These are phyloP conservation scores for Dendrothele bispora DNA, from an alignment of 768 basidiomycete species.

Conservation along the genomic window DNA sequence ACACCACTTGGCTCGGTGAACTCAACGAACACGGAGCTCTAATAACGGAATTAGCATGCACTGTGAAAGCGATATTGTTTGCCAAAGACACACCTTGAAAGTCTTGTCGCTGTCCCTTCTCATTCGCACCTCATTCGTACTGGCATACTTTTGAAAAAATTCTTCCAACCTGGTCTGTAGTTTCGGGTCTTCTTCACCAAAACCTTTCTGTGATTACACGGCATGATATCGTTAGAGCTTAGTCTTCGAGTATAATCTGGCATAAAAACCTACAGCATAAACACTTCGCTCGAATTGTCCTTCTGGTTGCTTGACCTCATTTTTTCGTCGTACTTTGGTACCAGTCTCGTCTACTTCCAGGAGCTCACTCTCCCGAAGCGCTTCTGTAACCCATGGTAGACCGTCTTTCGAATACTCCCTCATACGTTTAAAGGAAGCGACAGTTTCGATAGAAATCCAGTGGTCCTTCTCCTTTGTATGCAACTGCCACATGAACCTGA, in stretches of 20 bases:
- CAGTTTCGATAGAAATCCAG: slow-evolving; percentile 86
- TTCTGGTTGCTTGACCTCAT: slow-evolving; percentile 76
- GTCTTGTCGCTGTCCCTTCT: slow-evolving; percentile 79
- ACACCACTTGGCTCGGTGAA: slow-evolving; percentile 71
- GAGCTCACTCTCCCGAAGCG: slow-evolving; percentile 51
- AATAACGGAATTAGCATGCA: background rate
- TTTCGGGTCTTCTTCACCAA: slow-evolving; percentile 61
- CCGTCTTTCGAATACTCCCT: slow-evolving; percentile 63
- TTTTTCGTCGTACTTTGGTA: slow-evolving; percentile 70
- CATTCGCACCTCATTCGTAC: slow-evolving; percentile 83
- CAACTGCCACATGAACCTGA: slow-evolving; percentile 93
- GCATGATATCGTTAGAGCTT: background rate
- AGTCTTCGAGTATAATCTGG: background rate
- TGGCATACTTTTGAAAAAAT: slow-evolving; percentile 79
- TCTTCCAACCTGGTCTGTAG: slow-evolving; percentile 75
- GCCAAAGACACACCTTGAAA: slow-evolving; percentile 71
- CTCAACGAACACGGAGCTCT: slow-evolving; percentile 94
- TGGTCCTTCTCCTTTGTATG: slow-evolving; percentile 80
- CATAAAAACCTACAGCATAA: slow-evolving; percentile 70
- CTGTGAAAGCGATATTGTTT: no score
- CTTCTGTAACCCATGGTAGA: slow-evolving; percentile 65
- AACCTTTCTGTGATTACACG: slow-evolving; percentile 73
- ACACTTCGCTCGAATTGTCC: slow-evolving; percentile 81
- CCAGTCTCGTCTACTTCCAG: slow-evolving; percentile 78
- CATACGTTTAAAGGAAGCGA: slow-evolving; percentile 97